Evolutionary conservation across 345 rosid genomes (phyloP), one percentile per base, ranked within the genome.

Genomic region (Euphorbia pulcherrima): DNA sequence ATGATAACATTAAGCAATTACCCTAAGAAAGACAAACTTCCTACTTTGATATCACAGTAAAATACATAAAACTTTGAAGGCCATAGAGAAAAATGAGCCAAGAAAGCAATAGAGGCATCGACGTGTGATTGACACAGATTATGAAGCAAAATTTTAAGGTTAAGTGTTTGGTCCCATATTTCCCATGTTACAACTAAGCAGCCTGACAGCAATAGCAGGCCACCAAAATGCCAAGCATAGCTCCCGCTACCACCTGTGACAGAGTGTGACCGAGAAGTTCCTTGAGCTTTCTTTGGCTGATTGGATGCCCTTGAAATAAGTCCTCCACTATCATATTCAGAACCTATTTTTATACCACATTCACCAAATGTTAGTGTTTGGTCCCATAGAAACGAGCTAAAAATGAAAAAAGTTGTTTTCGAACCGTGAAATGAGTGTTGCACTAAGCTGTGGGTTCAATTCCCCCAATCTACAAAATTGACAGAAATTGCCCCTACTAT

Each of bases 231-330:
- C 98, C 97, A 21, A 92, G 85, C 71, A 87, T 7, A 48, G 97
- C 97, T 74, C 98, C 98, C 0, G 89, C 97, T 46, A 92, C 62
- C 71, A 90, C 98, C 73, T 92, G 98, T 0, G 90, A 88, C 2
- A 89, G 98, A 21, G 96, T 87, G 82, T 92, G 98, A 33, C 97
- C 98, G 1, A 90, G 89, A 69, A 92, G 83, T 76, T 92, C 98
- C 81, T 90, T 88, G 57, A 92, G 93, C 85, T 92, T 90, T 77
- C 96, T 85, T 79, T 90, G 84, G 71, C 98, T 88, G 27, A 92
- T 87, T 2, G 93, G 96, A 80, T 88, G 98, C 64, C 97, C 98
- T 80, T 92, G 88, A 72, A 92, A 92, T 74, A 92, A 74, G 71
- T 90, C 97, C 79, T 82, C 93, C 40, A 92, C 84, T 27, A 92